These are phyloP conservation scores for Adansonia rubrostipa DNA, from an alignment of 441 rosid species.

Conservation along the genomic window DNA sequence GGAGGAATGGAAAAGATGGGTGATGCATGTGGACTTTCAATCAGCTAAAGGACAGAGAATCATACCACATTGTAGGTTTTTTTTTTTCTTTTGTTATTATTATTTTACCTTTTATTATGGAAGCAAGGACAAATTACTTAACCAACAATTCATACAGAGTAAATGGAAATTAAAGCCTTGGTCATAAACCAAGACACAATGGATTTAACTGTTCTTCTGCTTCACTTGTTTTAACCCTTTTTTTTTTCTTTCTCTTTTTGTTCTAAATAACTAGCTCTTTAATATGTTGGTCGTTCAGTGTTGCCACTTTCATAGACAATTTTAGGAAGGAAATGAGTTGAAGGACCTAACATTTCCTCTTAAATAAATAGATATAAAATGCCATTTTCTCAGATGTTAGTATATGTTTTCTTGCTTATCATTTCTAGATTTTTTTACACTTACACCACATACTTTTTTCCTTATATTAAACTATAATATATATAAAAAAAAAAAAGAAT, in stretches of 20 bases:
- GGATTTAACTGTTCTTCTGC: background rate
- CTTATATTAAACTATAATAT: background rate
- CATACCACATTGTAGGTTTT: conserved; percentile 76
- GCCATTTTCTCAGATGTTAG: background rate
- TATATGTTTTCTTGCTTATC: background rate
- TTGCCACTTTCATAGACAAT: background rate
- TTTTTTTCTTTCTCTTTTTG: background rate
- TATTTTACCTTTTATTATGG: conserved; percentile 28
- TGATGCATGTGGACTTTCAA: conserved; percentile 76
- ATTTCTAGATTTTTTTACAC: background rate
- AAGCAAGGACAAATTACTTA: background rate
- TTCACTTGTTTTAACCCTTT: background rate
- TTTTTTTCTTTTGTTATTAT: conserved; percentile 32
- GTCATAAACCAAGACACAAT: conserved; percentile 13
- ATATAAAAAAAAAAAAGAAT: background rate
- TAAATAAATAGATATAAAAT: background rate
- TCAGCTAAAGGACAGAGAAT: conserved; percentile 71
- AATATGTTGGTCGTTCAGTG: background rate
- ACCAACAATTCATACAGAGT: conserved; percentile 4
- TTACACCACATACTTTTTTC: background rate
- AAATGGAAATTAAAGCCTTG: conserved; percentile 21
- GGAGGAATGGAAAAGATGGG: conserved; percentile 96
- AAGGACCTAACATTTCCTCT: background rate
- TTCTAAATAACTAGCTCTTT: conserved; percentile 15
- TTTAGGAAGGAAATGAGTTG: background rate